Conservation (phyloP, 164 flowering plant genomes). For the Vitis riparia region DNA sequence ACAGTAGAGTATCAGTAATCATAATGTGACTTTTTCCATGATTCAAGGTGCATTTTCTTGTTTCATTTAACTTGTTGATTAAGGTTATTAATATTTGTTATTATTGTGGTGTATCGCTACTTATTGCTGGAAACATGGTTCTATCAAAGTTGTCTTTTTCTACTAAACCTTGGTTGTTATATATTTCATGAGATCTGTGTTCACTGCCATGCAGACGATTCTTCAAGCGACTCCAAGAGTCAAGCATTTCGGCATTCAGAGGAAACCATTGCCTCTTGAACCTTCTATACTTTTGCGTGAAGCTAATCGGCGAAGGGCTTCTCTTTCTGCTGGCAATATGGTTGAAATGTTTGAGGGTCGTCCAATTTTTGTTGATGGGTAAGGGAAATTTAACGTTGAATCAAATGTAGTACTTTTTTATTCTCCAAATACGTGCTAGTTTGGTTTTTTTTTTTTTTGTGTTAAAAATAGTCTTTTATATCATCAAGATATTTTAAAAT, state of each 20-base stretch:
- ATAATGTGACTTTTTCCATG: too few relatives aligned
- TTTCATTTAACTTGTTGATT: too few relatives aligned
- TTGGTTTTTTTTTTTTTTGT: neutral
- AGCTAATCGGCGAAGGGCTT: slow-evolving; percentile 96
- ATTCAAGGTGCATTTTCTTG: too few relatives aligned
- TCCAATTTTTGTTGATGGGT: slow-evolving; percentile 60
- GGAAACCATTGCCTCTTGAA: slow-evolving; percentile 90
- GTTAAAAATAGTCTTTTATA: too few relatives aligned
- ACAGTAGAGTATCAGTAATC: too few relatives aligned
- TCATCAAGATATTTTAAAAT: too few relatives aligned
- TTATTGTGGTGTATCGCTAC: too few relatives aligned
- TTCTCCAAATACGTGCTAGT: neutral
- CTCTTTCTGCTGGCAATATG: slow-evolving; percentile 91
- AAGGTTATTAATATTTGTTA: too few relatives aligned
- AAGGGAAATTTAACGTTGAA: slow-evolving; percentile 22
- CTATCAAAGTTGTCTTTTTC: neutral
- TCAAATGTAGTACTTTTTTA: neutral
- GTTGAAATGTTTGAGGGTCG: slow-evolving; percentile 73
- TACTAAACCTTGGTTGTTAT: neutral
- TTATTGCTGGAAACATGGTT: neutral
- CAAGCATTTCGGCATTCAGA: slow-evolving; percentile 87
- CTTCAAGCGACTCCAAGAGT: slow-evolving; percentile 67
- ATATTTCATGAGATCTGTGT: neutral
- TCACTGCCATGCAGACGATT: slow-evolving; percentile 52
- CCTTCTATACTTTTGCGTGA: slow-evolving; percentile 89